phyloP scores from a whole-genome alignment of 2,329 filamentous ascomycete genomes.

The Botrytis porri region DNA sequence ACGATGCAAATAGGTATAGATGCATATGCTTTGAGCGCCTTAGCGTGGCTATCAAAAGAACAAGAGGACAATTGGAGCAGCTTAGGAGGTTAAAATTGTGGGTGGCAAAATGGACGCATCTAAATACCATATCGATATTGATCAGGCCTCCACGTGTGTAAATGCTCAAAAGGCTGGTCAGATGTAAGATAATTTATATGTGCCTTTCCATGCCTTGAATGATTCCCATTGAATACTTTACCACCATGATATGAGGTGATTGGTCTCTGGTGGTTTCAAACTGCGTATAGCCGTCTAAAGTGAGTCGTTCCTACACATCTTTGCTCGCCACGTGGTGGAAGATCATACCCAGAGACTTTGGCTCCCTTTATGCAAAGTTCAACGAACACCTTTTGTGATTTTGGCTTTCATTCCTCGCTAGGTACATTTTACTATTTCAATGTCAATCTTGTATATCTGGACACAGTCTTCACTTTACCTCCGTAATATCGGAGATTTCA shows the following conservation, averaged over 20 bases:
- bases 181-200: background rate
- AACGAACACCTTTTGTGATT: too few species aligned
- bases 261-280: background rate
- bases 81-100: background rate
- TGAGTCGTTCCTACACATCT: background rate
- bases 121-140: background rate
- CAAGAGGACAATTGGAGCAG: background rate
- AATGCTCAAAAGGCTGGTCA: background rate
- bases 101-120: background rate
- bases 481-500: background rate
- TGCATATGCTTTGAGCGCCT: background rate
- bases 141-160: background rate
- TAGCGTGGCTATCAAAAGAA: background rate
- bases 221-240: background rate
- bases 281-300: background rate
- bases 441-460: background rate
- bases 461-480: background rate
- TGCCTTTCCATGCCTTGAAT: background rate
- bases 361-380: too few species aligned
- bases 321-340: background rate
- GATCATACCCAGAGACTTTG: background rate
- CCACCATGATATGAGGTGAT: background rate
- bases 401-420: too few species aligned
- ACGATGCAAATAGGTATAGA: background rate
- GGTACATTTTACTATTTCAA: background rate